Conservation (phyloP, 2,329 filamentous ascomycete species). For the Fusarium goolgardi region DNA sequence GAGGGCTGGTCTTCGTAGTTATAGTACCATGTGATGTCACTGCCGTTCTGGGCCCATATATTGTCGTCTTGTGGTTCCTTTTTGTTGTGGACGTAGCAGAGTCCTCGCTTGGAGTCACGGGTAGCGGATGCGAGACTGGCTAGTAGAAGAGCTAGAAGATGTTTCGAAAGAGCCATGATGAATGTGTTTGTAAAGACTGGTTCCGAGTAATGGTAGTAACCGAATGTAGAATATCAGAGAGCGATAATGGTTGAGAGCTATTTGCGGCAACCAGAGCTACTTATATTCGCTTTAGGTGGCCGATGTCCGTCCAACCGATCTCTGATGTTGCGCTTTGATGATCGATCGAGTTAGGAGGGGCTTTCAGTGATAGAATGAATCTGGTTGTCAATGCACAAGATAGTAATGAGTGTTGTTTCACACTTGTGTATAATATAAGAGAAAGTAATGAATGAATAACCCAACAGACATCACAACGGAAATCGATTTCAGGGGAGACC, state of each 20-base stretch:
- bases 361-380: background rate
- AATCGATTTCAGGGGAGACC: background rate
- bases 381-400: background rate
- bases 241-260: background rate
- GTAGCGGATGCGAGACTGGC: conserved; percentile 45
- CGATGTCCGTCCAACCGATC: background rate
- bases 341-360: background rate
- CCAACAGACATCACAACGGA: background rate
- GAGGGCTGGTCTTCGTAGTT: conserved; percentile 75
- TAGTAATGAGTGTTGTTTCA: background rate
- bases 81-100: conserved; percentile 72
- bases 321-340: background rate
- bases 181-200: background rate
- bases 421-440: background rate
- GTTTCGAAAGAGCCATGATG: conserved; percentile 25
- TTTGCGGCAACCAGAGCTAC: background rate
- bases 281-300: background rate
- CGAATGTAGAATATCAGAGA: background rate
- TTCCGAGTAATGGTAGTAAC: background rate
- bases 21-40: conserved; percentile 84
- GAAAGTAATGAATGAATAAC: background rate
- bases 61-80: conserved; percentile 70
- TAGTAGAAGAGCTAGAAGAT: conserved; percentile 39
- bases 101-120: conserved; percentile 72
- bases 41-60: conserved; percentile 68